phyloP scores from a whole-genome alignment of 2,329 filamentous ascomycete genomes.

The Cercospora beticola region DNA sequence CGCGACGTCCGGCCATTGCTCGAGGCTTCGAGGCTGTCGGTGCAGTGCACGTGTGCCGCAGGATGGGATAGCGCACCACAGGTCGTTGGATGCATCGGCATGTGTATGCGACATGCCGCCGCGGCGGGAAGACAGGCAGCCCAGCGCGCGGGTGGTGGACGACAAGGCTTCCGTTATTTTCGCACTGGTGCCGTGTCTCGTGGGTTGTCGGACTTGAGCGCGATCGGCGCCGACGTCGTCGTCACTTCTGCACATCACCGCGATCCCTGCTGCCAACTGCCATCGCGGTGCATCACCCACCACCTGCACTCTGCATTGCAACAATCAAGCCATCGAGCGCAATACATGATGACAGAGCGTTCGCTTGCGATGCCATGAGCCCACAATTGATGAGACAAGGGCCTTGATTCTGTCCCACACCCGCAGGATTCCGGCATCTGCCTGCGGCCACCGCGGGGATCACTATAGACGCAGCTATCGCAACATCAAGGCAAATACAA shows the following conservation, averaged over 20 bases:
- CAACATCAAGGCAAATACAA: slow-evolving; percentile 2
- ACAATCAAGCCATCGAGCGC: background rate
- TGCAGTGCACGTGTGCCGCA: background rate
- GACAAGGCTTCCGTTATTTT: background rate
- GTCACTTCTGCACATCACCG: background rate
- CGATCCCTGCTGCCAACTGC: background rate
- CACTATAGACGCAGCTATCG: background rate
- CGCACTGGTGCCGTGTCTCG: background rate
- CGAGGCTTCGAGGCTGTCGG: background rate
- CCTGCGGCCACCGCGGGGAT: background rate
- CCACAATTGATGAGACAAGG: background rate
- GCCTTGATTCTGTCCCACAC: background rate
- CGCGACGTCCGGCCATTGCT: background rate
- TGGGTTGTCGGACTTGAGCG: background rate
- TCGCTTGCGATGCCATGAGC: background rate
- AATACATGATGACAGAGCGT: background rate
- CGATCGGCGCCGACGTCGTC: background rate
- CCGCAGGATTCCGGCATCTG: background rate
- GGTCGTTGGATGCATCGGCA: background rate
- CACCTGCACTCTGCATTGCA: too few relatives aligned
- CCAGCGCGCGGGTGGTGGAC: background rate
- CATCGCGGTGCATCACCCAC: background rate
- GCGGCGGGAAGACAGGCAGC: background rate
- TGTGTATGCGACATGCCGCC: background rate
- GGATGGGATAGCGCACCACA: background rate